phyloP scores from a whole-genome alignment of 1,284 basidiomycete species.

The Stygiomarasmius scandens region DNA sequence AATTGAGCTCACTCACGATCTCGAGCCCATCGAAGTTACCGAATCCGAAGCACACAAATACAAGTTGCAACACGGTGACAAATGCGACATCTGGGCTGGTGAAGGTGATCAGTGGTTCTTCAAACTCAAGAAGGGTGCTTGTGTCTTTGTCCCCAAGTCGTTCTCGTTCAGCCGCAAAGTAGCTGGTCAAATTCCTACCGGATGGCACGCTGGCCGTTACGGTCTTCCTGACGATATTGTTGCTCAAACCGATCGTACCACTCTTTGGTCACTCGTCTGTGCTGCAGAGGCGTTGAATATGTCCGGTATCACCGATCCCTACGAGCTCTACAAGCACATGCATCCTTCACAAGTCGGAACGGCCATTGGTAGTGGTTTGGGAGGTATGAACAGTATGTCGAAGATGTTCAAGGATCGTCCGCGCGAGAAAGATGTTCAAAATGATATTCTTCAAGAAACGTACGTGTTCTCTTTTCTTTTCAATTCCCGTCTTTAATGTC shows the following conservation, averaged over 20 bases:
- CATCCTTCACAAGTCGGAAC: constrained; percentile 97
- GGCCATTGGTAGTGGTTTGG: constrained; percentile 95
- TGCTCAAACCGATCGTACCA: constrained; percentile 91
- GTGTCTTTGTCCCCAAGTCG: constrained; percentile 92
- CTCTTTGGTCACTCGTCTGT: constrained; percentile 95
- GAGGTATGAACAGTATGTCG: constrained; percentile 85
- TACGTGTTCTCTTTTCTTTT: constrained; percentile 42
- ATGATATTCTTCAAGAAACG: constrained; percentile 98
- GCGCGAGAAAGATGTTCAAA: constrained; percentile 97
- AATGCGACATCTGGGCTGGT: constrained; percentile 92
- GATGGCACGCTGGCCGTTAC: constrained; percentile 95
- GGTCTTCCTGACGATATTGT: constrained; percentile 98
- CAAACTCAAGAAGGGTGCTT: constrained; percentile 98
- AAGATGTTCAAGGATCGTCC: constrained; percentile 99
- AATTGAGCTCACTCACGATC: constrained; percentile 94
- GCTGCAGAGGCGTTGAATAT: constrained; percentile 95
- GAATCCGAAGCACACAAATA: constrained; percentile 92
- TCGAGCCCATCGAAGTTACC: constrained; percentile 94
- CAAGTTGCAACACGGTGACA: constrained; percentile 96
- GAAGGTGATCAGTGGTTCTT: constrained; percentile 94
- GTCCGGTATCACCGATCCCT: constrained; percentile 97
- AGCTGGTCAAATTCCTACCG: constrained; percentile 95
- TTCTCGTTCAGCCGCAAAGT: constrained; percentile 94
- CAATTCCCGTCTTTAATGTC: constrained; percentile 13
- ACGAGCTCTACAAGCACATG: constrained; percentile 94